A percentile compares a stretch with the other conserved stretches of the same genome.
Evolutionary conservation across 1,139 yeast species (phyloP).

Genomic region (Zygoascus sp.): DNA sequence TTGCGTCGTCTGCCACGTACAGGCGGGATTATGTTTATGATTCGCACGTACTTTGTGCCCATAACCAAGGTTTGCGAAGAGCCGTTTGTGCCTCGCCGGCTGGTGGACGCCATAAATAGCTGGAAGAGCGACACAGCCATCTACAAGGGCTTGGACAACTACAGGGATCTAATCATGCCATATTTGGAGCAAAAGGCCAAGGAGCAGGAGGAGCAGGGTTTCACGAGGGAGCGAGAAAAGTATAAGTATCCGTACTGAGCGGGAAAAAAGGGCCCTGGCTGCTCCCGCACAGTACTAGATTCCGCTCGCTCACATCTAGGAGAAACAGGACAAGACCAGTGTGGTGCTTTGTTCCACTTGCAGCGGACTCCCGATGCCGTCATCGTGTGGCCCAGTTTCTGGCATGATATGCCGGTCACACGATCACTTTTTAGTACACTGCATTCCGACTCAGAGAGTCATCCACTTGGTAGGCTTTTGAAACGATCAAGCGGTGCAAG

Average conservation of each 20-base stretch:
- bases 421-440: too few species aligned
- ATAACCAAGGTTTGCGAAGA: conserved; percentile 77
- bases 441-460: too few species aligned
- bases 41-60: conserved; percentile 66
- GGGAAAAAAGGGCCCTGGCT: neutral
- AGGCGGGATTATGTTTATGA: conserved; percentile 56
- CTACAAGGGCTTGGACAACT: conserved; percentile 55
- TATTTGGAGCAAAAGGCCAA: conserved; percentile 54
- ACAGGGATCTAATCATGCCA: conserved; percentile 55
- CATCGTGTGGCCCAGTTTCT: too few species aligned
- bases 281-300: too few species aligned
- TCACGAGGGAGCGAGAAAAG: conserved; percentile 1
- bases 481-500: too few species aligned
- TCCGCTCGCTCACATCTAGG: too few species aligned
- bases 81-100: conserved; percentile 62
- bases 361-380: too few species aligned
- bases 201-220: conserved; percentile 53
- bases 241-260: neutral
- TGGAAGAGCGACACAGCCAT: conserved; percentile 62
- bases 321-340: too few species aligned
- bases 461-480: too few species aligned
- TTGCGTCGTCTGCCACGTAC: conserved; percentile 60
- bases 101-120: conserved; percentile 53
- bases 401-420: too few species aligned
- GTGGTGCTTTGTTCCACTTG: too few species aligned